Evolutionary conservation across 2,329 filamentous ascomycete genomes (phyloP).

Genomic region (Aspergillus ustus): DNA sequence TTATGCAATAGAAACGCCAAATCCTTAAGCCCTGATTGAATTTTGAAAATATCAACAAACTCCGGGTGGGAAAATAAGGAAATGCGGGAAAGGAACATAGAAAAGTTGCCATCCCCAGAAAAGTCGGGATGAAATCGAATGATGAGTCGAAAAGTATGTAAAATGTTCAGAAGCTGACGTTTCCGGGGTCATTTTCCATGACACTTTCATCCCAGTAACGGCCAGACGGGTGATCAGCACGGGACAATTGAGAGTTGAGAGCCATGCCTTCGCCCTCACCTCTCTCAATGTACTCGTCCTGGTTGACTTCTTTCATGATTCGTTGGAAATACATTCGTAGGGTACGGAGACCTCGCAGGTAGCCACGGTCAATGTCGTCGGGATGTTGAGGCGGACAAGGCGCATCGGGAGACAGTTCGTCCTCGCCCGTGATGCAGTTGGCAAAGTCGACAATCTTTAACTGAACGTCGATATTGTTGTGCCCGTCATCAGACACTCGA

Average conservation of each 20-base stretch:
- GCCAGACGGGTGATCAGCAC: conserved; percentile 35
- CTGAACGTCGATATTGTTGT: conserved; percentile 58
- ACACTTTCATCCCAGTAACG: conserved; percentile 48
- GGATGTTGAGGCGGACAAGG: conserved; percentile 82
- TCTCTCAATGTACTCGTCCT: conserved; percentile 50
- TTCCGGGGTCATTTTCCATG: conserved; percentile 48
- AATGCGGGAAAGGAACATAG: conserved; percentile 10
- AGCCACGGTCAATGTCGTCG: conserved; percentile 81
- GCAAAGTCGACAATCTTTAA: conserved; percentile 99
- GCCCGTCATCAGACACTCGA: conserved; percentile 39
- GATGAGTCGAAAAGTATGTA: not conserved
- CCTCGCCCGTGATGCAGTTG: conserved; percentile 91
- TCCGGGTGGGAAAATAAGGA: conserved; percentile 18
- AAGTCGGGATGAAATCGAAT: not conserved
- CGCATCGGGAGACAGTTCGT: conserved; percentile 61
- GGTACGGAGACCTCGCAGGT: conserved; percentile 80
- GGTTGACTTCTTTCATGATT: conserved; percentile 77
- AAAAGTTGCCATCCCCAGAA: conserved; percentile 12
- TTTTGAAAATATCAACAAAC: conserved; percentile 19
- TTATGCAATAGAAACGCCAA: conserved; percentile 27
- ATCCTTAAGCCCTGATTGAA: conserved; percentile 12
- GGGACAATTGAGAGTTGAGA: conserved; percentile 38
- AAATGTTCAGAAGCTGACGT: conserved; percentile 46
- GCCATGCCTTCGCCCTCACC: conserved; percentile 49
- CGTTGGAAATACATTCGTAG: conserved; percentile 82